These are phyloP conservation scores for Durusdinium trenchii DNA, from an alignment of 73 alveolate species.

Conservation along the genomic window DNA sequence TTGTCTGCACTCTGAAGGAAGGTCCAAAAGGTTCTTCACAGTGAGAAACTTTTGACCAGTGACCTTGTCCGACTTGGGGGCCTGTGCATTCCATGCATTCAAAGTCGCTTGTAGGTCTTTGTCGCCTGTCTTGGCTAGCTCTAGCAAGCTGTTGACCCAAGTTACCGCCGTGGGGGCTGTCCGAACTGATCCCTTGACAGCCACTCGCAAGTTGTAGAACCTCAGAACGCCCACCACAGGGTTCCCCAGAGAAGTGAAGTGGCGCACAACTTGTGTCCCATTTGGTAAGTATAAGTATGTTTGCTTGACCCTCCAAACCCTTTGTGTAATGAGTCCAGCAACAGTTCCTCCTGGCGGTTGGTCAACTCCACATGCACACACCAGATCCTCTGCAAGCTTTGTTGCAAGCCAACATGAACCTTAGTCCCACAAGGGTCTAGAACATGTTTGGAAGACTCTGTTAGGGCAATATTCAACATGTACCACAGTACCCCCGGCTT, in stretches of 20 bases:
- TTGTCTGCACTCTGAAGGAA: neutral
- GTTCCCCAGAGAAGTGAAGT: neutral
- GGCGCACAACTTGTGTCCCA: too few species aligned
- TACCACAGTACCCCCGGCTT: neutral
- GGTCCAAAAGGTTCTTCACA: conserved; percentile 8
- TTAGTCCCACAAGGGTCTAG: neutral
- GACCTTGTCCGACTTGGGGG: conserved; percentile 13
- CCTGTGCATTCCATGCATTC: conserved; percentile 14
- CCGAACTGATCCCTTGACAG: neutral
- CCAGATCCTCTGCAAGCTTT: neutral
- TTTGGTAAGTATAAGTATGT: too few species aligned
- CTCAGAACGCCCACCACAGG: neutral
- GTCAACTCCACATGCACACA: neutral
- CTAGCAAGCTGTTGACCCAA: conserved; percentile 21
- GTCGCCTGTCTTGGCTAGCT: neutral
- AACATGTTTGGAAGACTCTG: too few species aligned
- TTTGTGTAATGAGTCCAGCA: neutral
- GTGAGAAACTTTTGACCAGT: neutral
- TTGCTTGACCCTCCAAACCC: neutral
- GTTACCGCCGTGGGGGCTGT: conserved; percentile 5
- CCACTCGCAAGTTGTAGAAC: neutral
- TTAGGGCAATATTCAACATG: neutral
- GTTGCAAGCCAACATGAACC: neutral
- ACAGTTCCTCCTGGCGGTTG: conserved; percentile 16
- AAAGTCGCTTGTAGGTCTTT: neutral